phyloP scores from a whole-genome alignment of 192 early-diverging fungal genomes.

The Coemansia biformis region DNA sequence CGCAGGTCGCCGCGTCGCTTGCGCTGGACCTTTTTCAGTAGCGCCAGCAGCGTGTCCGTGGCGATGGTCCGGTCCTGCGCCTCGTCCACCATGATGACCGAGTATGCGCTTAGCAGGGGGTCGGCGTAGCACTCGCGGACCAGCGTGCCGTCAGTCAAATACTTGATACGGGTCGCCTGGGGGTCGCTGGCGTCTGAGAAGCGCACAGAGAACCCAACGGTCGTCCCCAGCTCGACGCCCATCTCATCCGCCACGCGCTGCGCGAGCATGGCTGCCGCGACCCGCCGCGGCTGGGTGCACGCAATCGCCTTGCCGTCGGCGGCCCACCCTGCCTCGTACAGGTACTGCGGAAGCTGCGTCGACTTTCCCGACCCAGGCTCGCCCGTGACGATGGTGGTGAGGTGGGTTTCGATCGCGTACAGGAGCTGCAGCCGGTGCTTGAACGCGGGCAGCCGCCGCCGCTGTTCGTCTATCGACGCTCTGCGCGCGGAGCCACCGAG shows the following conservation, averaged over 20 bases:
- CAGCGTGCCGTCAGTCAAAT: constrained; percentile 95
- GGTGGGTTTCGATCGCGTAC: constrained; percentile 76
- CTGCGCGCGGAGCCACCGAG: constrained; percentile 60
- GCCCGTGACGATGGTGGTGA: constrained; percentile 76
- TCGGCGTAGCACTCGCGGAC: constrained; percentile 89
- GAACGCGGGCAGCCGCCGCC: constrained; percentile 81
- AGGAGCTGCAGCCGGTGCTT: constrained; percentile 81
- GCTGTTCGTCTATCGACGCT: constrained; percentile 67
- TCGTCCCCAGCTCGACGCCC: constrained; percentile 81
- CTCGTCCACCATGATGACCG: constrained; percentile 90
- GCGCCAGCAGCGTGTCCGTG: constrained; percentile 88
- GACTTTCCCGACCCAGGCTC: constrained; percentile 96
- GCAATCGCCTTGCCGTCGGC: constrained; percentile 80
- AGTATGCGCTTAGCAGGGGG: constrained; percentile 74
- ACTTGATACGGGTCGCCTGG: constrained; percentile 85
- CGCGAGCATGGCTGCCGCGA: constrained; percentile 94
- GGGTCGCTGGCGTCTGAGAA: constrained; percentile 90
- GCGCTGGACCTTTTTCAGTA: constrained; percentile 77
- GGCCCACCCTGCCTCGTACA: constrained; percentile 90
- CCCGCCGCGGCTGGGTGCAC: constrained; percentile 93
- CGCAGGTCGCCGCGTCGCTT: constrained; percentile 71
- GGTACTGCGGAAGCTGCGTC: constrained; percentile 94
- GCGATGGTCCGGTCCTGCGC: constrained; percentile 89
- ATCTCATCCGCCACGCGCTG: constrained; percentile 94
- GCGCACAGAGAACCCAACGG: constrained; percentile 96